Evolutionary conservation across 2,329 filamentous ascomycete species (phyloP).

Genomic region (Ascochyta pisi): DNA sequence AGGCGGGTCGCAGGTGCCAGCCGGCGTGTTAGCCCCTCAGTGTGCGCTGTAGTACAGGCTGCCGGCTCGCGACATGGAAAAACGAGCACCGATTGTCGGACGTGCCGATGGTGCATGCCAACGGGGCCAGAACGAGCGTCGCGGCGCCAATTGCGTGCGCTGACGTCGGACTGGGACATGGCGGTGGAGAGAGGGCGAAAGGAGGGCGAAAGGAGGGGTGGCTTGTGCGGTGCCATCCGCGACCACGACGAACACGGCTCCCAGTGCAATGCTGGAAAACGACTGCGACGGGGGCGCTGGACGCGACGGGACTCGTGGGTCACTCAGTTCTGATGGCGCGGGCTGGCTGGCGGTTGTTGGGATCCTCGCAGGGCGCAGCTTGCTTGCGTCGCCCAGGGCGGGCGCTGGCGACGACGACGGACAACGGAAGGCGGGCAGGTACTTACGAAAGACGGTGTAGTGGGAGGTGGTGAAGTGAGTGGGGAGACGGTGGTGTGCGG

Average conservation of each 20-base stretch:
- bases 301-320: constrained; percentile 19
- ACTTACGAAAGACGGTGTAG: constrained; percentile 41
- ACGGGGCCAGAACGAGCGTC: neutral
- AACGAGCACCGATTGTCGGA: neutral
- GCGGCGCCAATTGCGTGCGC: constrained; percentile 26
- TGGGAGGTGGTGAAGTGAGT: constrained; percentile 15
- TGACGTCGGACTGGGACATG: constrained; percentile 22
- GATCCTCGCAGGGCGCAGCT: constrained; percentile 37
- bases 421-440: constrained; percentile 36
- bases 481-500: constrained; percentile 22
- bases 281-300: constrained; percentile 14
- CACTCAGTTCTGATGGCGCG: constrained; percentile 27
- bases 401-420: constrained; percentile 23
- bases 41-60: constrained; percentile 22
- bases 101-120: neutral
- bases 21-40: constrained; percentile 26
- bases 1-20: constrained; percentile 20
- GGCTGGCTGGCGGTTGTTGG: constrained; percentile 24
- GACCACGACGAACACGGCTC: constrained; percentile 20
- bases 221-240: constrained; percentile 29
- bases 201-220: constrained; percentile 42
- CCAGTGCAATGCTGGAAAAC: constrained; percentile 19
- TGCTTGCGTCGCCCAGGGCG: constrained; percentile 33
- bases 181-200: constrained; percentile 33
- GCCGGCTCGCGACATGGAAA: neutral